phyloP scores from a whole-genome alignment of 2,329 filamentous ascomycete genomes.

The Septoria linicola region DNA sequence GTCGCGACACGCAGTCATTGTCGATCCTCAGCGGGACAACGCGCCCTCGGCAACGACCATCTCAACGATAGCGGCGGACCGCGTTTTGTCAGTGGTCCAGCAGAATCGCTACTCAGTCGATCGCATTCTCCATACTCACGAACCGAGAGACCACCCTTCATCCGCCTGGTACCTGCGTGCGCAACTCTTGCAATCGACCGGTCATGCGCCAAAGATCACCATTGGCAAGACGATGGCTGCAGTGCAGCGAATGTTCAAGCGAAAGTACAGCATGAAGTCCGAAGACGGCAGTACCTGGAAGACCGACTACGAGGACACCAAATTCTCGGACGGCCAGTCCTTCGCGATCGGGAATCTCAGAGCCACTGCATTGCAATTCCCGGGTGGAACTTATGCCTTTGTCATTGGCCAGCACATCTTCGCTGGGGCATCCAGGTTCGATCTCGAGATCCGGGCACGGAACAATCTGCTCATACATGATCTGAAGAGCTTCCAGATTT shows the following conservation, averaged over 20 bases:
- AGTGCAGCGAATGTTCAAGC: slow-evolving; percentile 25
- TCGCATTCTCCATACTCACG: slow-evolving; percentile 27
- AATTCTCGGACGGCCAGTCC: slow-evolving; percentile 22
- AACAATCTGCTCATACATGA: slow-evolving; percentile 9
- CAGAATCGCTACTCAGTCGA: slow-evolving; percentile 26
- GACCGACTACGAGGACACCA: slow-evolving; percentile 18
- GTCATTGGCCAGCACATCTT: slow-evolving; percentile 27
- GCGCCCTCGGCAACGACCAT: slow-evolving; percentile 32
- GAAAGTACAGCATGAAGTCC: slow-evolving; percentile 24
- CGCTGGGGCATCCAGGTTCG: slow-evolving; percentile 19
- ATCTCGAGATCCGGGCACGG: slow-evolving; percentile 17
- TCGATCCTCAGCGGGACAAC: slow-evolving; percentile 63
- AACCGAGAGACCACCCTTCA: slow-evolving; percentile 21
- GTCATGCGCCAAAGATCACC: slow-evolving; percentile 21
- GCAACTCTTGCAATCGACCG: slow-evolving; percentile 22
- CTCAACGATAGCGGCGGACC: slow-evolving; percentile 28
- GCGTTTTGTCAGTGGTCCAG: slow-evolving; percentile 19
- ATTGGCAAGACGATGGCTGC: slow-evolving; percentile 23
- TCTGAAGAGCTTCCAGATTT: slow-evolving; percentile 23
- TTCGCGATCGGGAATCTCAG: slow-evolving; percentile 23
- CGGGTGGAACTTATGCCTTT: slow-evolving; percentile 23
- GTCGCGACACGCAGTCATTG: slow-evolving; percentile 54
- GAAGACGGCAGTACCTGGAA: slow-evolving; percentile 21
- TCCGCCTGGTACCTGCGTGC: slow-evolving; percentile 29
- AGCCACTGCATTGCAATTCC: slow-evolving; percentile 22